phyloP scores from a whole-genome alignment of 2,329 filamentous ascomycete species.

The Phoma sp. region DNA sequence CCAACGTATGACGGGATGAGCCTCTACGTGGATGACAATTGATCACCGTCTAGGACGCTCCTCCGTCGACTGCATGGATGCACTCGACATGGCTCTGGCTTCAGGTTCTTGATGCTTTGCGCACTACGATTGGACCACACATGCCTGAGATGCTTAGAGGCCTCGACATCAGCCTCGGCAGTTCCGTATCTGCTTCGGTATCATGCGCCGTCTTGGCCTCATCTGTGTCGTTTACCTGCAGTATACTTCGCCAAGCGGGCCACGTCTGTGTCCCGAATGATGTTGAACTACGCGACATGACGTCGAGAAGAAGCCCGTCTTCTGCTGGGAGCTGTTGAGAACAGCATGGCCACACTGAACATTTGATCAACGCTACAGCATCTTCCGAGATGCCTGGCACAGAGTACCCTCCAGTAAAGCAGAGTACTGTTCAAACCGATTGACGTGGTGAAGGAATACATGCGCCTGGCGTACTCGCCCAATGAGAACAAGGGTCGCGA shows the following conservation, averaged over 20 bases:
- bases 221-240: neutral
- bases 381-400: conserved; percentile 10
- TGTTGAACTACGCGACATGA: conserved; percentile 1
- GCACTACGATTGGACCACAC: neutral
- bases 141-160: neutral
- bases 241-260: neutral
- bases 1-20: conserved; percentile 48
- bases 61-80: conserved; percentile 40
- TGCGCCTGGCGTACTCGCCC: conserved; percentile 48
- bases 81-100: conserved; percentile 33
- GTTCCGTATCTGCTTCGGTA: neutral
- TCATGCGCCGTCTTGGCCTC: neutral
- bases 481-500: conserved; percentile 42
- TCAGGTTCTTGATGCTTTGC: conserved; percentile 18
- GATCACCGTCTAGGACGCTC: conserved; percentile 34
- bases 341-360: neutral
- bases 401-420: conserved; percentile 12
- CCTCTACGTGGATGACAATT: conserved; percentile 30
- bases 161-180: neutral
- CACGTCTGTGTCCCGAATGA: neutral
- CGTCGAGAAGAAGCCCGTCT: conserved; percentile 12
- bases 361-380: neutral
- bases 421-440: conserved; percentile 22
- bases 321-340: neutral
- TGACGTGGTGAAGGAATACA: conserved; percentile 45